These are phyloP conservation scores for Herpetospermum pedunculosum DNA, from an alignment of 306 rosid species.

Conservation along the genomic window DNA sequence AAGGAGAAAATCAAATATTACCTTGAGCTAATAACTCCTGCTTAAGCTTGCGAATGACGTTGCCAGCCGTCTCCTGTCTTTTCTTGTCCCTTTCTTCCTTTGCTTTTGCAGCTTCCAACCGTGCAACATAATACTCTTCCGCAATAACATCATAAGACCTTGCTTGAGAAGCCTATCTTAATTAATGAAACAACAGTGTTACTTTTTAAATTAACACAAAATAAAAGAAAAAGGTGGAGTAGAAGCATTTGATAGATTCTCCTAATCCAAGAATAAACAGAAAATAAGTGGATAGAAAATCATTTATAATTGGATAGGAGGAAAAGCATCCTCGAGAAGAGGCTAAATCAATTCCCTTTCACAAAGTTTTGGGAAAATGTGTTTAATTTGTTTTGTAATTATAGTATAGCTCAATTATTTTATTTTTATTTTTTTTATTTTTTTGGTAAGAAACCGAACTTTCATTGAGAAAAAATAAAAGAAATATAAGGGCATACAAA, in stretches of 20 bases:
- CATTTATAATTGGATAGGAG: not conserved
- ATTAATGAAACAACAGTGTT: slow-evolving; percentile 13
- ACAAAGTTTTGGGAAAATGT: not conserved
- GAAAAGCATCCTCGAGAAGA: not conserved
- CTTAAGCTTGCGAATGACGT: slow-evolving; percentile 58
- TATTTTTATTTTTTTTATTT: too few relatives aligned
- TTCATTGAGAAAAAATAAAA: too few relatives aligned
- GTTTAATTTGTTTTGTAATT: not conserved
- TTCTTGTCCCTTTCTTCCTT: slow-evolving; percentile 63
- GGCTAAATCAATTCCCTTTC: not conserved
- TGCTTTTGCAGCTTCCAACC: slow-evolving; percentile 69
- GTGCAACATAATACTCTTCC: slow-evolving; percentile 64
- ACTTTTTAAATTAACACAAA: not conserved
- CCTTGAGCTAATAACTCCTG: slow-evolving; percentile 72
- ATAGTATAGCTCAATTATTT: too few relatives aligned
- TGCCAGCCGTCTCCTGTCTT: slow-evolving; percentile 65
- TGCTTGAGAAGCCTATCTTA: slow-evolving; percentile 36
- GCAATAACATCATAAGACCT: slow-evolving; percentile 75
- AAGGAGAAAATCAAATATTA: slow-evolving; percentile 19
- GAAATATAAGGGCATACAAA: too few relatives aligned
- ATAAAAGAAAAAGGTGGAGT: not conserved
- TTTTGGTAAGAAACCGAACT: too few relatives aligned
- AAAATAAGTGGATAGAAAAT: not conserved
- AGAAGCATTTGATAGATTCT: not conserved
- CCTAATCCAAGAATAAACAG: not conserved